Conservation (phyloP, 495 filamentous ascomycete genomes). For the Aspergillus egyptiacus region DNA sequence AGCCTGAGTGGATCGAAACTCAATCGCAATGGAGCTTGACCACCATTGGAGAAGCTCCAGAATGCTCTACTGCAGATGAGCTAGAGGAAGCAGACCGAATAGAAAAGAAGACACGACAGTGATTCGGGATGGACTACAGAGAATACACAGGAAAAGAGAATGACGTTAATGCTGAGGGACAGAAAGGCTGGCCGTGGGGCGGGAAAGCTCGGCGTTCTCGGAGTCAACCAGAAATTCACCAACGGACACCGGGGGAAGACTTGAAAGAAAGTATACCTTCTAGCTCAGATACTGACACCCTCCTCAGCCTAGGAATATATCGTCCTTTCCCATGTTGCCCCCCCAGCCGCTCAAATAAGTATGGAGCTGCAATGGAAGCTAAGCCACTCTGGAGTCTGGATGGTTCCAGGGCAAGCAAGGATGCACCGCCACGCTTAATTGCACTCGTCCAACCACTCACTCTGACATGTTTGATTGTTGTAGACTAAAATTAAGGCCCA, state of each 20-base stretch:
- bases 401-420: neutral
- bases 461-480: neutral
- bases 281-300: neutral
- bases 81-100: neutral
- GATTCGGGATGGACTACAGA: constrained; percentile 8
- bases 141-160: constrained; percentile 9
- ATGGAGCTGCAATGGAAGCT: neutral
- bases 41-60: neutral
- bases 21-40: neutral
- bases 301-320: neutral
- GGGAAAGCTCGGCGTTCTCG: constrained; percentile 14
- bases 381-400: constrained; percentile 7
- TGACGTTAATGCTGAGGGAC: constrained; percentile 19
- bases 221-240: neutral
- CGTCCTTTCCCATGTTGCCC: neutral
- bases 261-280: neutral
- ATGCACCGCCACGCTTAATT: constrained; percentile 13
- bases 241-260: neutral
- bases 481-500: neutral
- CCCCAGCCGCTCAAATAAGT: neutral
- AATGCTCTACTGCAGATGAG: constrained; percentile 1
- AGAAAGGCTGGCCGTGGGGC: constrained; percentile 12
- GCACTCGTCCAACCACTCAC: neutral
- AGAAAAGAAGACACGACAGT: neutral
- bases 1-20: neutral